Conservation (phyloP, 345 rosid species). For the Clarkia xantiana region DNA sequence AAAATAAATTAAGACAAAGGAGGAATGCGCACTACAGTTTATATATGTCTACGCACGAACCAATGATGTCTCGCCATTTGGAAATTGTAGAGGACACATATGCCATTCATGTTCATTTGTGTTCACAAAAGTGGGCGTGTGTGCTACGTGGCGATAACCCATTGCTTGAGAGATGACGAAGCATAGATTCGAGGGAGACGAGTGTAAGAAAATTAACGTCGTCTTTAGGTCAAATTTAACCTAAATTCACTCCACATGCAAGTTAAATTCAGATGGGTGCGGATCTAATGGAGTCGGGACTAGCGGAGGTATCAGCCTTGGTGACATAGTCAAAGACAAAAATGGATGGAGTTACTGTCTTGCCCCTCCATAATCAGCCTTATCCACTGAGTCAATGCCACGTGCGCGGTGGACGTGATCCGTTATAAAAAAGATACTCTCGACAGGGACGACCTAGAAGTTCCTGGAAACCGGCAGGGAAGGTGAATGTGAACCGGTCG, state of each 20-base stretch:
- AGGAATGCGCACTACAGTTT: conserved; percentile 18
- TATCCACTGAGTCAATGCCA: conserved; percentile 12
- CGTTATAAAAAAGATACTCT: not conserved
- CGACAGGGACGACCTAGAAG: not conserved
- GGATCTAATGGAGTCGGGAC: not conserved
- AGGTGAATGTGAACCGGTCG: conserved; percentile 25
- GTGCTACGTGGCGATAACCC: too few species aligned
- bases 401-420: not conserved
- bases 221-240: conserved; percentile 39
- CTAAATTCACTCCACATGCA: conserved; percentile 40
- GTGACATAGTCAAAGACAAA: too few species aligned
- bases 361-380: not conserved
- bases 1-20: conserved; percentile 1
- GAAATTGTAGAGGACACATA: not conserved
- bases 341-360: too few species aligned
- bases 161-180: not conserved
- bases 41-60: conserved; percentile 6
- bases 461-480: conserved; percentile 19
- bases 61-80: conserved; percentile 13
- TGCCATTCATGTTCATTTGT: too few species aligned
- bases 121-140: too few species aligned
- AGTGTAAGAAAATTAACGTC: conserved; percentile 17
- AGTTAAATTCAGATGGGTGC: conserved; percentile 11
- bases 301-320: too few species aligned
- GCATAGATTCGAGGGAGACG: conserved; percentile 5